Evolutionary conservation across 257 asterid genomes (phyloP).

Genomic region (Thymus quinquecostatus): DNA sequence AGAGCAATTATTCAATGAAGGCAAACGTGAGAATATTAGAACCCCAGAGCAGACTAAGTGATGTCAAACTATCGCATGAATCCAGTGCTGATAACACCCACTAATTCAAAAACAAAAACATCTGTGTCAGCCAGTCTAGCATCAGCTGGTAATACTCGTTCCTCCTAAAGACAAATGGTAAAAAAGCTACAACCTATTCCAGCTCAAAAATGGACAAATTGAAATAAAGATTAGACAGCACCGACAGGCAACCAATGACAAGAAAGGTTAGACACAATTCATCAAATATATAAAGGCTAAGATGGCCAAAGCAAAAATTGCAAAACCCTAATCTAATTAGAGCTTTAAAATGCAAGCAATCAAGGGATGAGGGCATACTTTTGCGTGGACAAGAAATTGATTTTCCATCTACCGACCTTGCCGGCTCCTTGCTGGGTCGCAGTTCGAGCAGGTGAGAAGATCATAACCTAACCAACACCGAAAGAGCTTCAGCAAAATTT

Average conservation of each 20-base stretch:
- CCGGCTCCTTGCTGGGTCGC: constrained; percentile 99
- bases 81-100: neutral
- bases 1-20: neutral
- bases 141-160: constrained; percentile 21
- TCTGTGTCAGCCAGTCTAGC: neutral
- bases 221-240: constrained; percentile 5
- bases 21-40: neutral
- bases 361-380: constrained; percentile 58
- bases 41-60: constrained; percentile 5
- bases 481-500: constrained; percentile 2
- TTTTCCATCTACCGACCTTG: constrained; percentile 94
- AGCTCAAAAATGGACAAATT: neutral
- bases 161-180: constrained; percentile 2
- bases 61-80: constrained; percentile 6
- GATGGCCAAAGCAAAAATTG: constrained; percentile 8
- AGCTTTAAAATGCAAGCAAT: neutral
- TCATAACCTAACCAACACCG: constrained; percentile 60
- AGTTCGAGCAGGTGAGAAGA: constrained; percentile 93
- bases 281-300: neutral
- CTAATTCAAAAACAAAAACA: neutral
- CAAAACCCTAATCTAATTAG: neutral
- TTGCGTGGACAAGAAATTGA: constrained; percentile 88
- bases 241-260: constrained; percentile 14
- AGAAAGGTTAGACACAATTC: constrained; percentile 25
- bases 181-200: neutral